These are phyloP conservation scores for Psidium friedrichsthalianum DNA, from an alignment of 345 rosid species.

Conservation along the genomic window DNA sequence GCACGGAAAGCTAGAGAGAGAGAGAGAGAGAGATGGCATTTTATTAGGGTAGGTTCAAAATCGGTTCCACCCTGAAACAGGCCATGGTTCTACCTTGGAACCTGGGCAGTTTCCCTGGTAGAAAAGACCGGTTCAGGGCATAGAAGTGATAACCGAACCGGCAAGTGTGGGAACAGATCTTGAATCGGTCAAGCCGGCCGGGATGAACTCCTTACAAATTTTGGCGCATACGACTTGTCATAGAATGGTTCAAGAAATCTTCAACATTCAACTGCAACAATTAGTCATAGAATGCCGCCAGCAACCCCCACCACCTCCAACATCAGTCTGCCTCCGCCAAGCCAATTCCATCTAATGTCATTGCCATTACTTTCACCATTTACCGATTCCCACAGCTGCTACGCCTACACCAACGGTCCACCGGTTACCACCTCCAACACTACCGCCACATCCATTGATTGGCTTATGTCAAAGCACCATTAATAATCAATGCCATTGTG, in stretches of 20 bases:
- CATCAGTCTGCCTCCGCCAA: background rate
- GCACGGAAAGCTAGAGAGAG: slow-evolving; percentile 82
- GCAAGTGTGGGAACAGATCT: background rate
- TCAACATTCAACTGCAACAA: background rate
- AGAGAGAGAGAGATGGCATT: background rate
- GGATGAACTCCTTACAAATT: background rate
- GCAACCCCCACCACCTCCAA: background rate
- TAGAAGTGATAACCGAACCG: background rate
- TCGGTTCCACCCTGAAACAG: background rate
- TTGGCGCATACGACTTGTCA: background rate
- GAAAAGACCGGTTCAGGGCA: background rate
- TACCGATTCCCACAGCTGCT: background rate
- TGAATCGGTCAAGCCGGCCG: background rate
- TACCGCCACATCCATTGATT: background rate
- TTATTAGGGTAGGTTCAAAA: background rate
- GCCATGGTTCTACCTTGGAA: background rate
- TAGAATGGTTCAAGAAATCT: background rate
- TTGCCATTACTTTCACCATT: background rate
- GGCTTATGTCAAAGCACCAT: background rate
- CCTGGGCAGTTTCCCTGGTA: background rate
- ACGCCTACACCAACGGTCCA: background rate
- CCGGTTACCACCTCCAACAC: background rate
- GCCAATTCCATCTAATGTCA: background rate
- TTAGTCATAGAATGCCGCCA: background rate
- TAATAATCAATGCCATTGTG: background rate